Conservation (phyloP, 2,329 filamentous ascomycete species). For the Hypoxylon sp. region DNA sequence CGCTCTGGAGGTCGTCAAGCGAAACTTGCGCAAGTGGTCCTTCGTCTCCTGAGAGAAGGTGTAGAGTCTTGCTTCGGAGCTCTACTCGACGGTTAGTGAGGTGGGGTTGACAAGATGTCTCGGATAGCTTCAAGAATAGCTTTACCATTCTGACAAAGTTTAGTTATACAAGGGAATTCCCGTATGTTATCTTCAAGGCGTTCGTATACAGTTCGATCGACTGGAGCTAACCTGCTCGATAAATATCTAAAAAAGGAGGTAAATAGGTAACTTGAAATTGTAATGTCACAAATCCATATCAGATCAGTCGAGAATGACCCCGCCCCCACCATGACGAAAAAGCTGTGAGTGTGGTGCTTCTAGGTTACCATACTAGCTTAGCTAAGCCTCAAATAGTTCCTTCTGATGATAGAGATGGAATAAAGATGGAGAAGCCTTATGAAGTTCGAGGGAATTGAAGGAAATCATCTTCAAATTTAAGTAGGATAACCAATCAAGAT, state of each 20-base stretch:
- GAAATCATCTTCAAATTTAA: too few relatives aligned
- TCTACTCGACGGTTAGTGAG: conserved; percentile 49
- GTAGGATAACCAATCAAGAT: not conserved
- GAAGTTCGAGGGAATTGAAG: too few relatives aligned
- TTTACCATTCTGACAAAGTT: conserved; percentile 29
- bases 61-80: conserved; percentile 90
- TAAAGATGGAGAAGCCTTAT: not conserved
- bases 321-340: conserved; percentile 33
- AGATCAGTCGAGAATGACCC: conserved; percentile 34
- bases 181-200: not conserved
- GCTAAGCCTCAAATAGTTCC: not conserved
- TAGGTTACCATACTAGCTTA: not conserved
- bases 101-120: not conserved
- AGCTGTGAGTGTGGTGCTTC: not conserved
- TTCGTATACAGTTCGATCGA: not conserved
- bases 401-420: not conserved
- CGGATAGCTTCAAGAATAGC: not conserved
- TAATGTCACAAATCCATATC: conserved; percentile 16
- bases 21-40: conserved; percentile 92
- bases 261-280: conserved; percentile 7
- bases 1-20: conserved; percentile 86
- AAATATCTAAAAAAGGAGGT: not conserved
- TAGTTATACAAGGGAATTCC: not conserved
- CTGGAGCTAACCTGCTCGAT: not conserved
- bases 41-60: conserved; percentile 92